Base-by-base conservation (phyloP, 177 flowering plant species). In the Tripterygium wilfordii region DNA sequence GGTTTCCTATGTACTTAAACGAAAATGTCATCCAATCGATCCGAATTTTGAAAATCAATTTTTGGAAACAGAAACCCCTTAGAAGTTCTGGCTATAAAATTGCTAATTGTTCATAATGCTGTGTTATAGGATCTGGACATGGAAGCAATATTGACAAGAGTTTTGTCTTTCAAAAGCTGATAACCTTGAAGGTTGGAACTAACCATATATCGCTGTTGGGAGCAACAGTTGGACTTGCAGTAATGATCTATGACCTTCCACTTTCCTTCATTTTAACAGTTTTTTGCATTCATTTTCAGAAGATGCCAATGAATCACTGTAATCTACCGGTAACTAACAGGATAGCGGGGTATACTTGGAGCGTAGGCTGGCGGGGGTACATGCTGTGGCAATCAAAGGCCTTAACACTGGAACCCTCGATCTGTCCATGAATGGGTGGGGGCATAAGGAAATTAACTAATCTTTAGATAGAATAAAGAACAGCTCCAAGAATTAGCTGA, bases 301-400 rank as follows among this genome's bases (percentile, higher is more conserved):
- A n/a, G n/a, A n/a, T n/a, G n/a, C n/a, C n/a, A n/a, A n/a, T n/a
- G n/a, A n/a, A n/a, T n/a, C n/a, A n/a, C n/a, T n/a, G n/a, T n/a
- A n/a, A n/a, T n/a, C n/a, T n/a, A n/a, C n/a, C 8, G 12, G 48
- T 72, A 29, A 26, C n/a, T n/a, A n/a, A n/a, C n/a, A 88, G 98
- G 84, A 92, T 61, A 86, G 96, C 39, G 98, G 98, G 64, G 86
- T 76, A 16, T 83, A 83, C 57, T 56, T 86, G 78, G 96, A 92
- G 74, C 66, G 51, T 15, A 68, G 94, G 61, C 67, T 55, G 48
- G 79, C 94, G 0, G 98, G 98, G 0, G 67, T 82, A 3, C 76
- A 65, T n/a, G 30, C 56, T 10, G 64, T 82, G 3, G 26, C 72
- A 0, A 25, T 92, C 42, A 66, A 72, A 12, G 95, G 96, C 28